Evolutionary conservation across 2,329 filamentous ascomycete species (phyloP).

Genomic region (Exophiala calicioides): DNA sequence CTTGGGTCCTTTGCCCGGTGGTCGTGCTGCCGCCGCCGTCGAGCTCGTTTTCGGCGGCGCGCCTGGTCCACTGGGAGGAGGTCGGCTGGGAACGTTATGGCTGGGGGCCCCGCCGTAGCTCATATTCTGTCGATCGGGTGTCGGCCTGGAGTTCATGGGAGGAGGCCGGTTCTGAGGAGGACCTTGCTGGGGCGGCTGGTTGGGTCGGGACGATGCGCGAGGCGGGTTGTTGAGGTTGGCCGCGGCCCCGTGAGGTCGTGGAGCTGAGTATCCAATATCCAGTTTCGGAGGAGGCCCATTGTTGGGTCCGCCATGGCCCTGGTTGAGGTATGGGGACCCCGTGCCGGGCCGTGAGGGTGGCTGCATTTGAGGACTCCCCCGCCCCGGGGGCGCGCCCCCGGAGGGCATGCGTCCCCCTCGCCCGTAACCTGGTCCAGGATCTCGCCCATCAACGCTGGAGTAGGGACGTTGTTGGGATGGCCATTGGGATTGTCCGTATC

Average conservation of each 20-base stretch:
- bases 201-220: slow-evolving; percentile 38
- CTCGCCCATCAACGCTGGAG: slow-evolving; percentile 20
- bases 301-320: slow-evolving; percentile 18
- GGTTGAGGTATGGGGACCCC: slow-evolving; percentile 24
- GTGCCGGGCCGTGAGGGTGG: slow-evolving; percentile 35
- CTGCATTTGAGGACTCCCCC: slow-evolving; percentile 14
- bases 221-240: slow-evolving; percentile 34
- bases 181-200: slow-evolving; percentile 15
- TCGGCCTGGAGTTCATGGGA: slow-evolving; percentile 13
- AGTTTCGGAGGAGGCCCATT: slow-evolving; percentile 40
- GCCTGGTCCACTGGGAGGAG: slow-evolving; percentile 6
- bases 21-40: slow-evolving; percentile 35
- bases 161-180: slow-evolving; percentile 19
- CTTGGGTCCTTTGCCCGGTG: slow-evolving; percentile 72
- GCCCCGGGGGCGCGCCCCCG: slow-evolving; percentile 11
- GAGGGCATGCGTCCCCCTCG: slow-evolving; percentile 22
- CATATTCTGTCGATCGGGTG: slow-evolving; percentile 4
- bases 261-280: slow-evolving; percentile 52
- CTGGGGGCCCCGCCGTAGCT: slow-evolving; percentile 16
- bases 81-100: slow-evolving; percentile 11
- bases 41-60: slow-evolving; percentile 40
- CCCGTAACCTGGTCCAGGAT: slow-evolving; percentile 35
- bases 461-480: slow-evolving; percentile 27
- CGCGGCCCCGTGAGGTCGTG: slow-evolving; percentile 22
- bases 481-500: slow-evolving; percentile 18